Evolutionary conservation across 2,329 filamentous ascomycete genomes (phyloP).

Genomic region (Fusarium coffeatum): DNA sequence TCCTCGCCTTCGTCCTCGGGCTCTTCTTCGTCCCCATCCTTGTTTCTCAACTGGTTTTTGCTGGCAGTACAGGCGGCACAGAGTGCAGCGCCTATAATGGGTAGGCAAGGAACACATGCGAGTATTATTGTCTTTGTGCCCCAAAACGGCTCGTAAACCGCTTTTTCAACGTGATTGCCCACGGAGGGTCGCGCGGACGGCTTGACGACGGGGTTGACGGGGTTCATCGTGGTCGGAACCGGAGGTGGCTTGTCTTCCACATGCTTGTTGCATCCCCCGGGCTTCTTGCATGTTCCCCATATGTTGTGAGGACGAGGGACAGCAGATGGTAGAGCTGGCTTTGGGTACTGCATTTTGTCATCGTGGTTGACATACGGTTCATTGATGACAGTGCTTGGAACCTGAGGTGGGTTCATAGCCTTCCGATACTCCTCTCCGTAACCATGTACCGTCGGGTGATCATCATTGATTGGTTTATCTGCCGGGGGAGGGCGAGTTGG

Average conservation of each 20-base stretch:
- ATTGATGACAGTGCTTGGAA: background rate
- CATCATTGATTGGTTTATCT: too few relatives aligned
- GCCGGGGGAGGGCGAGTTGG: too few relatives aligned
- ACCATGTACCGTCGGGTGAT: too few relatives aligned
- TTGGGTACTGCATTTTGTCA: background rate
- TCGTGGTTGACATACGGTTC: background rate
- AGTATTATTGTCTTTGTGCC: too few relatives aligned
- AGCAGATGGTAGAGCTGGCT: background rate
- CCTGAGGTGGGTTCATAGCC: background rate
- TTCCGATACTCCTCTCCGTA: too few relatives aligned
- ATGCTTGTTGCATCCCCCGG: background rate
- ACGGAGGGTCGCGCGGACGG: too few relatives aligned
- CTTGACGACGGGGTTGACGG: too few relatives aligned
- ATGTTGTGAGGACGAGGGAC: background rate
- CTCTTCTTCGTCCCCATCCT: background rate
- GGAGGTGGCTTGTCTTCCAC: background rate
- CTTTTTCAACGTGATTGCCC: too few relatives aligned
- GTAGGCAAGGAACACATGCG: too few relatives aligned
- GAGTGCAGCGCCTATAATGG: too few relatives aligned
- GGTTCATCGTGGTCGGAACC: background rate
- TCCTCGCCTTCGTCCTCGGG: too few relatives aligned
- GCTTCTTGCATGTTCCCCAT: background rate
- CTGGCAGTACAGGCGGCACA: accelerated
- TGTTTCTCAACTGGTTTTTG: too few relatives aligned
- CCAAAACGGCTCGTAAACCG: accelerated